A percentile compares a stretch with the other conserved stretches of the same genome.
Conservation (phyloP, 352 stramenopile genomes). For the Phytophthora ohioensis region DNA sequence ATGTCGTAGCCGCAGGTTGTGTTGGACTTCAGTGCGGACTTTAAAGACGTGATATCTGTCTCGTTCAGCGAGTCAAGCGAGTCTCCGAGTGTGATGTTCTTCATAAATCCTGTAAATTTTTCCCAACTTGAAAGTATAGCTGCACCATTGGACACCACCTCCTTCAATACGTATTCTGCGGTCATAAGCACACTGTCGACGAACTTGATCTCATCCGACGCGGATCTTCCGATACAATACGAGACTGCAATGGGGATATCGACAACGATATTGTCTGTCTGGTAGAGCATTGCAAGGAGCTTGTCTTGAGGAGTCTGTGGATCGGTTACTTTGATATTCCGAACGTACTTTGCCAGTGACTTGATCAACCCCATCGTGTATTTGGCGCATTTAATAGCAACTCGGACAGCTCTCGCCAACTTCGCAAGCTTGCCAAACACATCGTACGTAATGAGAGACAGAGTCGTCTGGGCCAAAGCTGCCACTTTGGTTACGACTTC, state of each 20-base stretch:
- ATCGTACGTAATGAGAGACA: conserved; percentile 28
- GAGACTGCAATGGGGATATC: conserved; percentile 58
- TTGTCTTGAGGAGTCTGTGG: conserved; percentile 47
- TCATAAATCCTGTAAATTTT: conserved; percentile 41
- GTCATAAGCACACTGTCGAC: conserved; percentile 43
- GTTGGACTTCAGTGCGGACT: conserved; percentile 38
- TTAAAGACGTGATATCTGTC: conserved; percentile 33
- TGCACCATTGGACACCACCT: conserved; percentile 45
- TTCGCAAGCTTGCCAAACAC: conserved; percentile 40
- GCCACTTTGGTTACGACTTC: conserved; percentile 45
- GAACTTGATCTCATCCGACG: conserved; percentile 44
- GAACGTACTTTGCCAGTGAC: conserved; percentile 46
- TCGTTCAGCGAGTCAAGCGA: conserved; percentile 23
- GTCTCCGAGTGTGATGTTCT: conserved; percentile 37
- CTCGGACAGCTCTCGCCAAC: conserved; percentile 31
- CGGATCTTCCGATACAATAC: conserved; percentile 46
- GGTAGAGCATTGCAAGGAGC: conserved; percentile 44
- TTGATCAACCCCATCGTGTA: conserved; percentile 48
- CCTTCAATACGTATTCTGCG: conserved; percentile 41
- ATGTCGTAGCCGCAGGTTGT: conserved; percentile 45
- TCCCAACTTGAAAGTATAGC: conserved; percentile 42
- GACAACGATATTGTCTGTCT: conserved; percentile 53
- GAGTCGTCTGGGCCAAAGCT: conserved; percentile 34
- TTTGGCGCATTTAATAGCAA: conserved; percentile 47
- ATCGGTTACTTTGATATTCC: conserved; percentile 37